phyloP scores from a whole-genome alignment of 495 filamentous ascomycete genomes.

The Penicillium longicatenatum region DNA sequence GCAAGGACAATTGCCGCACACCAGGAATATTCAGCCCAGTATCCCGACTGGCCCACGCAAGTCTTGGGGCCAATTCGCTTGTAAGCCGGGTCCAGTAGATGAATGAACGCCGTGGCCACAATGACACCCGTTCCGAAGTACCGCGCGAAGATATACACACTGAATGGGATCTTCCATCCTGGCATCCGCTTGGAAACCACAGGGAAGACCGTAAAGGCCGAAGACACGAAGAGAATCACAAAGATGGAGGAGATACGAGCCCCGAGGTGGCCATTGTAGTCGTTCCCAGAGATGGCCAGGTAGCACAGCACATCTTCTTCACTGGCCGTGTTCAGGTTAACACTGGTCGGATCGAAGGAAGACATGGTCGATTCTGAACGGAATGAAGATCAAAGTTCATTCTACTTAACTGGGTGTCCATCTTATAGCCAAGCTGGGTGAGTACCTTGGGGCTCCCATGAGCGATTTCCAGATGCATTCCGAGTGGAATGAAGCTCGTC shows the following conservation, averaged over 20 bases:
- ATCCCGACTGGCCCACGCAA: constrained; percentile 52
- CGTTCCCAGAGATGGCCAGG: constrained; percentile 31
- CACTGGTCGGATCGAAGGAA: constrained; percentile 34
- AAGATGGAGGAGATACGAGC: constrained; percentile 45
- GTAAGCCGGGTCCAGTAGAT: constrained; percentile 55
- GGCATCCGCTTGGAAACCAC: constrained; percentile 58
- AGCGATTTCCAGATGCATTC: not conserved
- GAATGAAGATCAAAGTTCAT: not conserved
- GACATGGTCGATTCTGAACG: constrained; percentile 10
- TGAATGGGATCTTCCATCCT: constrained; percentile 57
- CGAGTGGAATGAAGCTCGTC: not conserved
- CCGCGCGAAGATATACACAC: constrained; percentile 69
- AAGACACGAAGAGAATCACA: constrained; percentile 40
- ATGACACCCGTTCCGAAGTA: constrained; percentile 74
- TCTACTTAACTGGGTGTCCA: not conserved
- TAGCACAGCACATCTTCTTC: constrained; percentile 39
- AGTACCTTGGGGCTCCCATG: constrained; percentile 13
- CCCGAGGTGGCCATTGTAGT: constrained; percentile 44
- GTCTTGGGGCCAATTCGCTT: constrained; percentile 50
- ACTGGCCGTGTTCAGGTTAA: constrained; percentile 36
- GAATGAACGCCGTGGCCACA: constrained; percentile 66
- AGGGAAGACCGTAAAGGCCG: constrained; percentile 58
- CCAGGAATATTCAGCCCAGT: constrained; percentile 48
- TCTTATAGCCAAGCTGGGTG: constrained; percentile 4
- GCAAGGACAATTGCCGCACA: constrained; percentile 38